Evolutionary conservation across 208 protist genomes (phyloP).

Genomic region (Leptomonas pyrrhocoris): DNA sequence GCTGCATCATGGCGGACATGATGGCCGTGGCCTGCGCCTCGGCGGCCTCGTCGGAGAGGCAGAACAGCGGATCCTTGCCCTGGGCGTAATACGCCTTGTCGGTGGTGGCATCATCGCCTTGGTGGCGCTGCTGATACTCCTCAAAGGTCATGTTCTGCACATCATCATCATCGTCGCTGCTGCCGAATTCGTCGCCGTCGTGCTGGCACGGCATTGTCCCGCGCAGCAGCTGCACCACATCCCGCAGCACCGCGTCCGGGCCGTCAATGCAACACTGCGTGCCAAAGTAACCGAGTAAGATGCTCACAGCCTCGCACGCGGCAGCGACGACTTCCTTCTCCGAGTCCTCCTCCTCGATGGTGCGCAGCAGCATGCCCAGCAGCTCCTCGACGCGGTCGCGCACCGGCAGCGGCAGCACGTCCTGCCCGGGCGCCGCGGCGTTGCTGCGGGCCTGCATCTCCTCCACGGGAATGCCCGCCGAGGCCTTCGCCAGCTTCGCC

Average conservation of each 20-base stretch:
- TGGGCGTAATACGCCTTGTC: conserved; percentile 6
- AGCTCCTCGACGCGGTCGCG: conserved; percentile 62
- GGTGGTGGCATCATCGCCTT: conserved; percentile 2
- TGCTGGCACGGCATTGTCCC: conserved; percentile 61
- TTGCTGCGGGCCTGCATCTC: conserved; percentile 34
- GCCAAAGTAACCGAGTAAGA: conserved; percentile 77
- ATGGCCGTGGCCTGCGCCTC: conserved; percentile 33
- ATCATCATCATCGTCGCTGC: conserved; percentile 48
- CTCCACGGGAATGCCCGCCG: conserved; percentile 38
- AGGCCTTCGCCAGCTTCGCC: conserved; percentile 67
- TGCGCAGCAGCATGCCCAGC: conserved; percentile 47
- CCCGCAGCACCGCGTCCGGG: conserved; percentile 52
- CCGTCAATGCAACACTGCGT: conserved; percentile 50
- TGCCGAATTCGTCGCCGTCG: conserved; percentile 37
- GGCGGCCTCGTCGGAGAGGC: conserved; percentile 24
- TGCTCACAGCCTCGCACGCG: conserved; percentile 71
- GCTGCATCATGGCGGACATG: conserved; percentile 35
- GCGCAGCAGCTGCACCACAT: conserved; percentile 52
- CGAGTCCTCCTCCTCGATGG: conserved; percentile 53
- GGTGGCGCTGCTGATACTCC: conserved; percentile 20
- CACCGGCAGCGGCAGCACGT: conserved; percentile 53
- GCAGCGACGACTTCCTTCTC: conserved; percentile 77
- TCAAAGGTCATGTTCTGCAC: conserved; percentile 21
- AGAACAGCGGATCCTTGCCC: conserved; percentile 29
- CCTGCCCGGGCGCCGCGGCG: conserved; percentile 33